phyloP scores from a whole-genome alignment of 139 green algal genomes.

The Micractinium conductrix region DNA sequence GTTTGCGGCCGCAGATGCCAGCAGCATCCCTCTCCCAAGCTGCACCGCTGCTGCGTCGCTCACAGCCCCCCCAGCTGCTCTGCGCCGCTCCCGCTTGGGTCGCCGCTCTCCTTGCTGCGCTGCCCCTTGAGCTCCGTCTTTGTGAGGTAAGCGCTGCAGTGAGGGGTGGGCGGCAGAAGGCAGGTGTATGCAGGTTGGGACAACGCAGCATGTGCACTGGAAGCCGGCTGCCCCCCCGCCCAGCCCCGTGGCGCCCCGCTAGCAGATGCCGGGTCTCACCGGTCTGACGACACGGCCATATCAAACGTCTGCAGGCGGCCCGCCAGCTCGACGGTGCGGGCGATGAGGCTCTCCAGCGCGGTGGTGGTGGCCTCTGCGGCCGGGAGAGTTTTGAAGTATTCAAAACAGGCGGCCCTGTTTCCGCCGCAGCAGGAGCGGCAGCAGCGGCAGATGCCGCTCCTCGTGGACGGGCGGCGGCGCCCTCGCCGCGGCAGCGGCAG shows the following conservation, averaged over 20 bases:
- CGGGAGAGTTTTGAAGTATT: neutral
- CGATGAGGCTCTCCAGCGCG: constrained; percentile 49
- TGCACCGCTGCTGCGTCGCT: too few relatives aligned
- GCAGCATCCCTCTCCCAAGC: too few relatives aligned
- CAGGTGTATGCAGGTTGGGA: too few relatives aligned
- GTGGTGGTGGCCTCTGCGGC: constrained; percentile 30
- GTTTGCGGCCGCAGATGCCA: too few relatives aligned
- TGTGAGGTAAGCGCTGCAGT: constrained; percentile 41
- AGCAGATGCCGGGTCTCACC: constrained; percentile 6
- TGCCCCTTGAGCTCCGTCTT: constrained; percentile 43
- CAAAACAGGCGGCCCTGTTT: too few relatives aligned
- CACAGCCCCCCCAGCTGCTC: too few relatives aligned
- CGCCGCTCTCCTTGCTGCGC: constrained; percentile 1
- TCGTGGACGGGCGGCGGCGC: neutral
- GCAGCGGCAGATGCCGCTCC: neutral
- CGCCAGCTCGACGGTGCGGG: constrained; percentile 44
- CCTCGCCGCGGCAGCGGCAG: too few relatives aligned
- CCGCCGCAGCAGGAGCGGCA: neutral
- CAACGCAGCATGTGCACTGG: neutral
- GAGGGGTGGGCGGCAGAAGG: neutral
- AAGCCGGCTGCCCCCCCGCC: neutral
- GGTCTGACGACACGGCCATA: constrained; percentile 14
- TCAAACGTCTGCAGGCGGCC: constrained; percentile 44
- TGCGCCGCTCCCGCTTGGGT: neutral
- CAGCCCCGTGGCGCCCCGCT: neutral